Base-by-base conservation (phyloP, 106 monocot species). In the Dendrobium officinale region DNA sequence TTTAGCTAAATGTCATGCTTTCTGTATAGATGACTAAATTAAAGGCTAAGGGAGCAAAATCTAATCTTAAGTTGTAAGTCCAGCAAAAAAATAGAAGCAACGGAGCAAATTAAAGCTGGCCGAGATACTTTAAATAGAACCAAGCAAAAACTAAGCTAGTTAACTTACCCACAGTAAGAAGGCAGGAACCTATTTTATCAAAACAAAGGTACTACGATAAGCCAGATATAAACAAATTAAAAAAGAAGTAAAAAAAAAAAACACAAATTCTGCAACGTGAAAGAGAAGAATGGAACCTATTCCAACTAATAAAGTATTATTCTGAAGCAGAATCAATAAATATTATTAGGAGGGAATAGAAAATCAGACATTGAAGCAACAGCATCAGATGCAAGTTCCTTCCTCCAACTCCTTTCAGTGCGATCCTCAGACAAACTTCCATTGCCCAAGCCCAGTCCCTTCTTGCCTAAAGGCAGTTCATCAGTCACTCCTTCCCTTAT, bases 371-470 rank as follows among this genome's bases (percentile, higher is more conserved):
- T 83, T 86, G 78, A 37, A 55, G 85, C 10, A 51, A 77, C 33
- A 59, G 82, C 20, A 43, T 83, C 90, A 37, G 31, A 80, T 67
- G 81, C 13, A 16, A 88, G 82, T 18, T 86, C 72, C 82, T 94
- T 96, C 87, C 87, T 90, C 96, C 93, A 96, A 81, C 82, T 73
- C 84, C 84, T 80, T 74, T 93, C 90, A 1, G 86, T 88, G 66
- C 79, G 81, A 37, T 86, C 86, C 55, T 92, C 93, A 10, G 66
- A 9, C 72, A 40, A 29, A 26, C 27, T 70, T 73, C 80, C 82
- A 75, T 40, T 84, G 29, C 73, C 88, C 67, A 42, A 29, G 59
- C 79, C 88, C 76, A 59, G 48, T 3, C 84, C 85, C 72, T 83
- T 96, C 43, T 72, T 89, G 42, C 85, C 85, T 37, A 59, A 81